Base-by-base conservation (phyloP, 768 basidiomycete species). In the Suillus placidus region DNA sequence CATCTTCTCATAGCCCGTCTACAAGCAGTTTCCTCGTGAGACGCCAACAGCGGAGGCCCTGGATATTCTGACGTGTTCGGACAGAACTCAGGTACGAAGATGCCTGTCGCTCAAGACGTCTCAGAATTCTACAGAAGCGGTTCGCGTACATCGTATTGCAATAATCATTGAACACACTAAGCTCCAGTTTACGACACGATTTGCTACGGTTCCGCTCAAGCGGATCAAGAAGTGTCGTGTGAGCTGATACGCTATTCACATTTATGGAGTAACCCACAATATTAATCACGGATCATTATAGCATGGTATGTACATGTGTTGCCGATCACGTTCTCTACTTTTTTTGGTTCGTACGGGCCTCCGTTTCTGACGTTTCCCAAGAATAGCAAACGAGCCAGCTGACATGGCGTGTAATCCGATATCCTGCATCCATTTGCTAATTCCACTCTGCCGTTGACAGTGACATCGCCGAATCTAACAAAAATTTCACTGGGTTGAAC, bases 281-380 rank as follows among this genome's bases (percentile, higher is more conserved):
- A n/a, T n/a, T n/a, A n/a, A 37, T 64, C 35, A 45, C 8, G 14
- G 6, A 30, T 55, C 26, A 35, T 66, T 30, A 64, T 32, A 57
- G 32, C 47, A 45, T 14, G 55, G 55, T 57, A 34, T 42, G 34
- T 58, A 30, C 14, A 26, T 30, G 49, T 35, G n/a, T 34, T 54
- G 43, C 13, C 9, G 60, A 51, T 58, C 38, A 61, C 54, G 9
- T 60, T 49, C 26, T 14, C 45, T 42, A 14, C 37, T 23, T 18
- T 35, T 52, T 61, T 68, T 64, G 32, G 38, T 30, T 60, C 35
- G 43, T 56, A 40, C 54, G 68, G 63, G 32, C 37, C 43, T 58
- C 68, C 66, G 68, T 55, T 54, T 61, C 56, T 45, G 16, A 4
- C 45, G 35, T 49, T 13, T 32, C 13, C 23, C n/a, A 60, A 34